phyloP scores from a whole-genome alignment of 129 eudicot genomes.

The Heracleum sosnowskyi region DNA sequence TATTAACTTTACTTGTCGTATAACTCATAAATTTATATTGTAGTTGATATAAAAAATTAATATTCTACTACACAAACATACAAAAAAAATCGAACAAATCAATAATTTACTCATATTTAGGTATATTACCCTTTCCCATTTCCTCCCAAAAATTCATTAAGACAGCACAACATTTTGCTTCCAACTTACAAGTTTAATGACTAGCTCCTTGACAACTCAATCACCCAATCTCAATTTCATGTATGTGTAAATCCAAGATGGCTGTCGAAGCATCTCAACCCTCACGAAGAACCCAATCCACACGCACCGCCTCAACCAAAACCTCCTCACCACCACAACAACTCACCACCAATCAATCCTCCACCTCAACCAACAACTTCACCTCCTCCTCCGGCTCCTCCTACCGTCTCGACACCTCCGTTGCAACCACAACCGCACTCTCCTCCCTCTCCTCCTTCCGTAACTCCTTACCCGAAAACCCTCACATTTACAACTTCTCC shows the following conservation, averaged over 20 bases:
- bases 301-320: background rate
- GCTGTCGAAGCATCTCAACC: conserved; percentile 55
- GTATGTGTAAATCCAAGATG: conserved; percentile 78
- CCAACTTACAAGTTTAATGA: background rate
- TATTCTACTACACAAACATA: no score
- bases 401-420: conserved; percentile 33
- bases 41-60: no score
- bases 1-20: no score
- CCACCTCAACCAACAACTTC: conserved; percentile 22
- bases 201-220: background rate
- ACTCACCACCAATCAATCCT: background rate
- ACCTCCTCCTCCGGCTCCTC: conserved; percentile 12
- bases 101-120: no score
- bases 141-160: no score
- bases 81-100: no score
- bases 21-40: no score
- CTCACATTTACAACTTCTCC: conserved; percentile 55
- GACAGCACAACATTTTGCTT: background rate
- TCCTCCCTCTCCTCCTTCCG: conserved; percentile 66
- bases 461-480: conserved; percentile 58
- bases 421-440: conserved; percentile 42
- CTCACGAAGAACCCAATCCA: conserved; percentile 4
- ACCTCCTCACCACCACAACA: background rate
- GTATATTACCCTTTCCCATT: no score
- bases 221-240: background rate